These are phyloP conservation scores for Suillus fuscotomentosus DNA, from an alignment of 768 basidiomycete species.

Conservation along the genomic window DNA sequence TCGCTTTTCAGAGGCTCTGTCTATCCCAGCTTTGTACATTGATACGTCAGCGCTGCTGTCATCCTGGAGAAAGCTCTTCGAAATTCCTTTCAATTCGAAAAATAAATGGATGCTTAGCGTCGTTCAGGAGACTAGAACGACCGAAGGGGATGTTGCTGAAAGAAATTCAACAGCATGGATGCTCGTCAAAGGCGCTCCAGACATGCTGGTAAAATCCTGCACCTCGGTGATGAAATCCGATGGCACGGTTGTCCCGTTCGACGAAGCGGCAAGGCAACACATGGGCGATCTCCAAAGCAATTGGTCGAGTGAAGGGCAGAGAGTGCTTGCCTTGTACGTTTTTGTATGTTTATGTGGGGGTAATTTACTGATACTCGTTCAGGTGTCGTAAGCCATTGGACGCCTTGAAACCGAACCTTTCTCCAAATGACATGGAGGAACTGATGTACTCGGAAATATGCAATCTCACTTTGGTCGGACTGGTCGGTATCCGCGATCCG, in stretches of 20 bases:
- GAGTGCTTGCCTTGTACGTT: constrained; percentile 47
- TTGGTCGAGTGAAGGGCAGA: constrained; percentile 50
- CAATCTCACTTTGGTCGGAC: constrained; percentile 46
- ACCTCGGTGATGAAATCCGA: constrained; percentile 30
- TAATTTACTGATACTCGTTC: constrained; percentile 2
- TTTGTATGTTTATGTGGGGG: background rate
- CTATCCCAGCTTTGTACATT: constrained; percentile 21
- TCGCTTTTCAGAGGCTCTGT: constrained; percentile 41
- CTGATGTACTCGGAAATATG: constrained; percentile 36
- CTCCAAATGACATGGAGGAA: constrained; percentile 33
- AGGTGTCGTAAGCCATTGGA: constrained; percentile 32
- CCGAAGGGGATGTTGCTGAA: constrained; percentile 10
- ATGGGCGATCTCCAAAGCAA: constrained; percentile 32
- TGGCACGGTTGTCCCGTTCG: constrained; percentile 34
- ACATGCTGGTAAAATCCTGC: constrained; percentile 46
- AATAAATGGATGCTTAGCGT: constrained; percentile 61
- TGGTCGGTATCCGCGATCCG: constrained; percentile 56
- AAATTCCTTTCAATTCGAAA: constrained; percentile 47
- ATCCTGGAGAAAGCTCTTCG: constrained; percentile 28
- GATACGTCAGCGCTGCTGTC: constrained; percentile 20
- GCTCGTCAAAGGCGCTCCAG: constrained; percentile 60
- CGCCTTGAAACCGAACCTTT: constrained; percentile 24
- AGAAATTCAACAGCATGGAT: constrained; percentile 28
- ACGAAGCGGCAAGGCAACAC: constrained; percentile 16
- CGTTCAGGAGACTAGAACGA: constrained; percentile 21